Percentiles rank a stretch among this genome's conserved stretches.
Evolutionary conservation across 257 asterid genomes (phyloP).

Genomic region (Nicotiana otophora): DNA sequence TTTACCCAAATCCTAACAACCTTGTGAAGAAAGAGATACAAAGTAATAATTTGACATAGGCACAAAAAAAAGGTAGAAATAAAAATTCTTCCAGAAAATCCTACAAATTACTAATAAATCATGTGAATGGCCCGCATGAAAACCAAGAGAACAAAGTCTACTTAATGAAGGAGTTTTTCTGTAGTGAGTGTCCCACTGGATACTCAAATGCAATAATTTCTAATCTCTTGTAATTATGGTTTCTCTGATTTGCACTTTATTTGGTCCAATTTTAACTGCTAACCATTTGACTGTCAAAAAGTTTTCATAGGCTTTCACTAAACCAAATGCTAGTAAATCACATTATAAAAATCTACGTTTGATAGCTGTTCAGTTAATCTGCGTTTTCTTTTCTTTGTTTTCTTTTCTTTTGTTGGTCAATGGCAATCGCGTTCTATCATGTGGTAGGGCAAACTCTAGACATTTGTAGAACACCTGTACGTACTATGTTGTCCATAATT

Average conservation of each 20-base stretch:
- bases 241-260: neutral
- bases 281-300: neutral
- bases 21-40: neutral
- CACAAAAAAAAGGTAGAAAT: neutral
- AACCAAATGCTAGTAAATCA: neutral
- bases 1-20: neutral
- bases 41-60: neutral
- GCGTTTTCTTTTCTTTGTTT: neutral
- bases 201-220: conserved; percentile 5
- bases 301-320: neutral
- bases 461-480: conserved; percentile 4
- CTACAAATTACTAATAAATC: neutral
- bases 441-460: conserved; percentile 6
- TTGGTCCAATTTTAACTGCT: neutral
- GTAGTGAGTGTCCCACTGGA: neutral
- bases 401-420: neutral
- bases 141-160: neutral
- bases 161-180: neutral
- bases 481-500: neutral
- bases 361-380: neutral
- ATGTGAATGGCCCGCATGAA: neutral
- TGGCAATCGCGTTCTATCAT: neutral
- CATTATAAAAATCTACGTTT: neutral
- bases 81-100: neutral
- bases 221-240: neutral